Percentiles rank a stretch among this genome's conserved stretches.
Evolutionary conservation across 2,329 filamentous ascomycete genomes (phyloP).

Genomic region (Epichloe sylvatica): DNA sequence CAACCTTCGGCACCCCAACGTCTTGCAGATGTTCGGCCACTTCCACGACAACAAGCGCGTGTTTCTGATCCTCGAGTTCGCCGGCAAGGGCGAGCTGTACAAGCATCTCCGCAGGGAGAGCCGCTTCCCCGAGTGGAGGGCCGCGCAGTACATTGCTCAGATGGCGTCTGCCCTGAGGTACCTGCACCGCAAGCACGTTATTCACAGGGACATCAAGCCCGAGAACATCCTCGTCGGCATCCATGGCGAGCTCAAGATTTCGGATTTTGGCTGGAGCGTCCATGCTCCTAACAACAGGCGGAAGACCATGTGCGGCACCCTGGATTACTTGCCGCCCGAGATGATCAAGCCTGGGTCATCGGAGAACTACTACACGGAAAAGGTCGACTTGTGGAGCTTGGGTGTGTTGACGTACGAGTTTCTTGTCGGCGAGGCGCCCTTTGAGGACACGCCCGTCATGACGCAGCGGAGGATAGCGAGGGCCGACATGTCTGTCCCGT

Average conservation of each 20-base stretch:
- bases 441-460: slow-evolving; percentile 91
- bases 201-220: slow-evolving; percentile 22
- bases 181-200: slow-evolving; percentile 19
- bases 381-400: slow-evolving; percentile 92
- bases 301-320: slow-evolving; percentile 90
- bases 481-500: slow-evolving; percentile 84
- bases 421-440: slow-evolving; percentile 86
- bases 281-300: slow-evolving; percentile 90
- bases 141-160: slow-evolving; percentile 58
- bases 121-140: slow-evolving; percentile 54
- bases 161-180: slow-evolving; percentile 37
- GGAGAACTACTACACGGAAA: slow-evolving; percentile 86
- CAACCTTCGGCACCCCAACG: slow-evolving; percentile 55
- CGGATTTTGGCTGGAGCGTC: slow-evolving; percentile 96
- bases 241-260: slow-evolving; percentile 96
- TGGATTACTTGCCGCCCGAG: slow-evolving; percentile 95
- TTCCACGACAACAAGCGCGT: slow-evolving; percentile 61
- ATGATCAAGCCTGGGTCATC: slow-evolving; percentile 75
- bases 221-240: slow-evolving; percentile 45
- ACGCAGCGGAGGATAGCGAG: slow-evolving; percentile 80
- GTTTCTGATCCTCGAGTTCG: slow-evolving; percentile 59
- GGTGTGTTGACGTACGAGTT: slow-evolving; percentile 96
- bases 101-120: slow-evolving; percentile 56
- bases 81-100: slow-evolving; percentile 51
- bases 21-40: slow-evolving; percentile 50